These are phyloP conservation scores for Decorospora gaudefroyi DNA, from an alignment of 2,329 filamentous ascomycete species.

Conservation along the genomic window DNA sequence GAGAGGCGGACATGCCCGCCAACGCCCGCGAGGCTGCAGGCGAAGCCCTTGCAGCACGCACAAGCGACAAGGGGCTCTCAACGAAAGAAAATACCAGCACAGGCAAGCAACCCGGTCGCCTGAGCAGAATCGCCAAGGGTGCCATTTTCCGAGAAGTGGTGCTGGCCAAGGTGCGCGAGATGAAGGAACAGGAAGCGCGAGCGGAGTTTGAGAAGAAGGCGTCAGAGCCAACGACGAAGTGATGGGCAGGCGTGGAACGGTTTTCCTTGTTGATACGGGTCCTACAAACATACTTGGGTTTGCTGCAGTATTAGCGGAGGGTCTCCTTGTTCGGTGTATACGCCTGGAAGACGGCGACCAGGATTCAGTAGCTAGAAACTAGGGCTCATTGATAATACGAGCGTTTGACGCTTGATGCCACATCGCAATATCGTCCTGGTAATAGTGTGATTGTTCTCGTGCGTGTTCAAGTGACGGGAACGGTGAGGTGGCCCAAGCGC, in stretches of 20 bases:
- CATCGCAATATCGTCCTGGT: not conserved
- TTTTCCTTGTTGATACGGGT: slow-evolving; percentile 10
- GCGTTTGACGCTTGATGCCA: not conserved
- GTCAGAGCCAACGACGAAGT: slow-evolving; percentile 41
- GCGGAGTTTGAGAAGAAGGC: slow-evolving; percentile 67
- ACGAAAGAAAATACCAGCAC: slow-evolving; percentile 33
- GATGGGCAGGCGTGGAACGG: slow-evolving; percentile 5
- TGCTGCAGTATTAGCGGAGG: slow-evolving; percentile 31
- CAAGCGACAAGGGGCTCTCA: slow-evolving; percentile 34
- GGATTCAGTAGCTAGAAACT: slow-evolving; percentile 20
- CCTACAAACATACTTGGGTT: slow-evolving; percentile 22
- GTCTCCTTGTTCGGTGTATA: slow-evolving; percentile 34
- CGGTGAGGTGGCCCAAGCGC: slow-evolving; percentile 12
- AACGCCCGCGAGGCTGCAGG: slow-evolving; percentile 63
- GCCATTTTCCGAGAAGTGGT: slow-evolving; percentile 95
- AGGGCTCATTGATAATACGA: slow-evolving; percentile 15
- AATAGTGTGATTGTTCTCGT: not conserved
- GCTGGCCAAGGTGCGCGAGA: slow-evolving; percentile 87
- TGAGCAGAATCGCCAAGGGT: slow-evolving; percentile 64
- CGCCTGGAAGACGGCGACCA: slow-evolving; percentile 32
- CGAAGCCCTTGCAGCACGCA: slow-evolving; percentile 47
- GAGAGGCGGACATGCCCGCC: slow-evolving; percentile 63
- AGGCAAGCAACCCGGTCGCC: slow-evolving; percentile 54
- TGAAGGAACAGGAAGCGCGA: slow-evolving; percentile 82
- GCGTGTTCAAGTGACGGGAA: slow-evolving; percentile 7